A percentile compares a stretch with the other conserved stretches of the same genome.
These are phyloP conservation scores for Pleurotus pulmonarius DNA, from an alignment of 768 basidiomycete species.

Conservation along the genomic window DNA sequence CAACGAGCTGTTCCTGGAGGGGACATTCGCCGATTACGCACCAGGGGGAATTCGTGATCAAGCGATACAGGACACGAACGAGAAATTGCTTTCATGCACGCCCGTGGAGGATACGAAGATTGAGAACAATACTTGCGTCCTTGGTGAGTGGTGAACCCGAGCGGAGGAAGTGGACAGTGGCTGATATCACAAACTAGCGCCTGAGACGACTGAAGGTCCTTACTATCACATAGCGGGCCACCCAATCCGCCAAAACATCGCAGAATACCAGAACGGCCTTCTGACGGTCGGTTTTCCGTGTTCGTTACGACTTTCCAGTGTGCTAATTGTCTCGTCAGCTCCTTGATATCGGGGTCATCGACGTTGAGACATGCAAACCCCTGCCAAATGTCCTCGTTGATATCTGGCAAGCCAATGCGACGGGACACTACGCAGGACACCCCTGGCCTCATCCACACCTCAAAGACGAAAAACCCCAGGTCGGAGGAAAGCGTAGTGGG, in stretches of 20 bases:
- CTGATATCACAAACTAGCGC: slow-evolving; percentile 22
- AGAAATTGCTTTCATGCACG: slow-evolving; percentile 39
- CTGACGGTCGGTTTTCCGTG: slow-evolving; percentile 31
- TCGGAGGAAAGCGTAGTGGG: slow-evolving; percentile 41
- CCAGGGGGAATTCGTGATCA: slow-evolving; percentile 13
- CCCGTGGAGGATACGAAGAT: slow-evolving; percentile 44
- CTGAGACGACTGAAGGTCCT: slow-evolving; percentile 51
- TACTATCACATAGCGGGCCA: slow-evolving; percentile 50
- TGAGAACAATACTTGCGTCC: slow-evolving; percentile 53
- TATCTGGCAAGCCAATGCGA: slow-evolving; percentile 58
- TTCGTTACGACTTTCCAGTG: background rate
- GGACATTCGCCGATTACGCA: slow-evolving; percentile 30
- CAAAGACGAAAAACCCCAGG: slow-evolving; percentile 39
- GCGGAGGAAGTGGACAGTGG: background rate
- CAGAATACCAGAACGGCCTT: slow-evolving; percentile 48
- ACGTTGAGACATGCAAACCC: slow-evolving; percentile 53
- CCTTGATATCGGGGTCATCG: slow-evolving; percentile 55
- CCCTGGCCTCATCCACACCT: slow-evolving; percentile 43
- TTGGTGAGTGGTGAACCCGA: slow-evolving; percentile 20
- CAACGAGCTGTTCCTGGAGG: slow-evolving; percentile 39
- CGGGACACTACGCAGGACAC: slow-evolving; percentile 51
- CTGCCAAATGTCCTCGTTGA: slow-evolving; percentile 55
- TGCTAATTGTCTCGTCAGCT: slow-evolving; percentile 23
- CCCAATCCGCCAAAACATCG: slow-evolving; percentile 51
- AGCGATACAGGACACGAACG: slow-evolving; percentile 18